Evolutionary conservation across 1,139 yeast genomes (phyloP), one percentile per base, ranked within the genome.

Genomic region (Debaryomyces fabryi): DNA sequence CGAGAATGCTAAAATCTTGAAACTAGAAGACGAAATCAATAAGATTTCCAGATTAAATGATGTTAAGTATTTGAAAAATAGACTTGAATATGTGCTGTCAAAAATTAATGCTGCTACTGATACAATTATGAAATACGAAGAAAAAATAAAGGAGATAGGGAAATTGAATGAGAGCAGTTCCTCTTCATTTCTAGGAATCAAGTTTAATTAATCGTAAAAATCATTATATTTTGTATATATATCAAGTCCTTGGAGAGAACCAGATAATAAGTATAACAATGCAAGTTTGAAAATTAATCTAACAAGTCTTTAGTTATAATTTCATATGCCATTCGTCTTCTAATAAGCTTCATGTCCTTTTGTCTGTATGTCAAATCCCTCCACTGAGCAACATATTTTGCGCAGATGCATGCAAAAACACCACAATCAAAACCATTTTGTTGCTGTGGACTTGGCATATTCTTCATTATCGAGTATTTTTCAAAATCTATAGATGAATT

Each of bases 371-470:
- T 63, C 42, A 88, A 68, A 0, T 72, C 71, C 32, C 67, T 63
- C 9, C 70, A 69, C 47, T 81, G 64, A 15, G 89, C 72, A 40
- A 88, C 59, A 44, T 78, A 85, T 46, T 83, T 79, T 1, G 90
- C 89, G 50, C 87, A 86, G 48, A 90, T 81, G 65, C 97, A 88
- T 7, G 96, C 82, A 61, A 92, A 93, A 1, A 93, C 96, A 1
- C 99, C 99, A 69, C 99, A 95, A 64, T 95, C 99, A 56, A 67
- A 88, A 0, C 97, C 97, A 63, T 95, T 95, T 29, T 78, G 73
- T 64, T 95, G 99, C 57, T 86, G 90, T 0, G 99, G 99, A 33
- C 92, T 81, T 23, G 75, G 71, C 33, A 73, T 66, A 47, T 61
- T 69, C 2, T 70, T 71, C 36, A 59, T 55, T 38, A 68, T 63